Base-by-base conservation (phyloP, 345 rosid species). In the Syzygium jambos region DNA sequence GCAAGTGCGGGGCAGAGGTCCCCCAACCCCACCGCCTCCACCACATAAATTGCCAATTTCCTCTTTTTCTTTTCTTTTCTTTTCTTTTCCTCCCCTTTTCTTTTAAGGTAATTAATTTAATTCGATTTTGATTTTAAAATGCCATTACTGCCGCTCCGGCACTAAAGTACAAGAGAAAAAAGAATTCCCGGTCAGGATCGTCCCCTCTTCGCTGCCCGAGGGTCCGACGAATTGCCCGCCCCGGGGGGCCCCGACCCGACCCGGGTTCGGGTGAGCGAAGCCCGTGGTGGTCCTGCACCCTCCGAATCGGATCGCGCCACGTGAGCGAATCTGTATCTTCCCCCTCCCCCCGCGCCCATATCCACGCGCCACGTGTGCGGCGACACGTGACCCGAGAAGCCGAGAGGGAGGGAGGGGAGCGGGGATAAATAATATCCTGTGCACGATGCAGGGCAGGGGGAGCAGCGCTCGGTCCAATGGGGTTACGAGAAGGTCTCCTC, bases 251-350 rank as follows among this genome's bases (percentile, higher is more conserved):
- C 41, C 43, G 14, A 9, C 38, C 82, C 49, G 21, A 38, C 82
- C 82, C 27, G 4, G 80, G 38, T 41, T 73, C 87, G 77, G 82
- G 87, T 86, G 83, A 68, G n/a, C n/a, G n/a, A 51, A 22, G 11
- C 80, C 86, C 92, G 88, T 87, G 89, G 22, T 88, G 91, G 90
- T 78, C 85, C 9, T 23, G 54, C 80, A 7, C 78, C 38, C 30
- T 27, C 53, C 34, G 61, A 49, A 52, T 85, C 73, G 49, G 51
- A 89, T 83, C 80, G 61, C 38, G 86, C 86, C 90, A 86, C 90
- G 90, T 78, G 83, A 87, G 91, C 78, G 87, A 85, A 93, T 90
- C 88, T 29, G 86, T 83, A 89, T 91, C 89, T 85, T 41, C 43
- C 43, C n/a, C n/a, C n/a, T n/a, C n/a, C n/a, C n/a, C n/a, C n/a